These are phyloP conservation scores for Exophiala viscosa DNA, from an alignment of 2,329 filamentous ascomycete genomes.

Conservation along the genomic window DNA sequence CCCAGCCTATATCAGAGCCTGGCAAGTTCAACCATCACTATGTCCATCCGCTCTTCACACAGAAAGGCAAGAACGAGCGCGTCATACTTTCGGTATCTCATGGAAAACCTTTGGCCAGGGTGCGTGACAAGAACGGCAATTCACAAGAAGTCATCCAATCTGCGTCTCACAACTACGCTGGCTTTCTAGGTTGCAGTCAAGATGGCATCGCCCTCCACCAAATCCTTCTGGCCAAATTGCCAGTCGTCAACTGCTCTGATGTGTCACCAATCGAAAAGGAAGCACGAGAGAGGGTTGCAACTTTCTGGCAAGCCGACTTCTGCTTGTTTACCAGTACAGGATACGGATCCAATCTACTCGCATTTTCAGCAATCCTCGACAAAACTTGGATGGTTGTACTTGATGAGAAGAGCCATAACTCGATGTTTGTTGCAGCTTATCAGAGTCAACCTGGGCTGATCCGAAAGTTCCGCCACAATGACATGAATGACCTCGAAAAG, in stretches of 20 bases:
- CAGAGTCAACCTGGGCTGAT: conserved; percentile 48
- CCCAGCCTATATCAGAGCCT: conserved; percentile 4
- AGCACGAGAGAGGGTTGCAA: conserved; percentile 1
- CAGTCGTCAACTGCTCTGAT: background rate
- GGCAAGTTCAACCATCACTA: conserved; percentile 7
- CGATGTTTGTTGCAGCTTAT: conserved; percentile 9
- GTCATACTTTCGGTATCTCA: background rate
- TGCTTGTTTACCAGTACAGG: conserved; percentile 9
- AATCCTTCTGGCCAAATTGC: background rate
- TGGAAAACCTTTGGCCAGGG: background rate
- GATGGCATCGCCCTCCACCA: conserved; percentile 4
- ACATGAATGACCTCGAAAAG: conserved; percentile 3
- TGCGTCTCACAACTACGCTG: conserved; percentile 13
- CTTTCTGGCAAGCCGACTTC: conserved; percentile 8
- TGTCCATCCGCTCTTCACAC: conserved; percentile 9
- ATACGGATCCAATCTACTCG: conserved; percentile 9
- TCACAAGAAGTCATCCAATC: conserved; percentile 10
- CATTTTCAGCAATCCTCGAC: conserved; percentile 11
- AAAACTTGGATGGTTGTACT: conserved; percentile 5
- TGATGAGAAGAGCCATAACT: conserved; percentile 14
- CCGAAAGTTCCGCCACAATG: conserved; percentile 16
- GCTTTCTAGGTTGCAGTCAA: conserved; percentile 4
- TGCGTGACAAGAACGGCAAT: background rate
- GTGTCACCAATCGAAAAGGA: background rate
- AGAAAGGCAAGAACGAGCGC: conserved; percentile 10